phyloP scores from a whole-genome alignment of 176 grass and related monocot species.

The Musa acuminata region DNA sequence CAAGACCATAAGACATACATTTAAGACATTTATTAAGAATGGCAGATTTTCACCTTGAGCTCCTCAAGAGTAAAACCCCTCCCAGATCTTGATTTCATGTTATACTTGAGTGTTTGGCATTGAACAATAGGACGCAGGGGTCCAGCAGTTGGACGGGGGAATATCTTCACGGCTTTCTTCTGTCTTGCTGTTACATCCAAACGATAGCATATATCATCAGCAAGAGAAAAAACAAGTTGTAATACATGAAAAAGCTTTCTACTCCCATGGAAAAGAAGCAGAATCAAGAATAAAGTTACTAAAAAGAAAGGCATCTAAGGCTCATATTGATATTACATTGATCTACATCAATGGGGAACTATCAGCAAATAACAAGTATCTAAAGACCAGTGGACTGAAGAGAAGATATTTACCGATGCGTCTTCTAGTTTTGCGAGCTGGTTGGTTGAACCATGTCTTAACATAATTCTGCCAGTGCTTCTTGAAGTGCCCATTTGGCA shows the following conservation, averaged over 20 bases:
- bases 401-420: constrained; percentile 3
- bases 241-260: too few relatives aligned
- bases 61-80: constrained; percentile 15
- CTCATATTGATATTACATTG: too few relatives aligned
- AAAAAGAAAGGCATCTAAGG: background rate
- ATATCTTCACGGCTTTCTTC: constrained; percentile 17
- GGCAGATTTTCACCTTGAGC: constrained; percentile 1
- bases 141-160: constrained; percentile 7
- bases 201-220: background rate
- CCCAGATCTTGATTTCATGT: constrained; percentile 16
- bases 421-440: constrained; percentile 10
- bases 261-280: too few relatives aligned
- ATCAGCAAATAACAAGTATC: too few relatives aligned
- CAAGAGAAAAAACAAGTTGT: background rate
- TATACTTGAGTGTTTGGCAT: constrained; percentile 11
- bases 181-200: background rate
- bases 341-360: too few relatives aligned
- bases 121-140: constrained; percentile 13
- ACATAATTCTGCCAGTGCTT: constrained; percentile 16
- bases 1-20: background rate
- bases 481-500: constrained; percentile 15
- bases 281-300: background rate
- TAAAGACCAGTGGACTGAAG: too few relatives aligned
- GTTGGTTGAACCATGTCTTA: constrained; percentile 8
- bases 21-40: background rate